Evolutionary conservation across 108 stramenopile genomes (phyloP), one percentile per base, ranked within the genome.

Genomic region (Skeletonema potamos): DNA sequence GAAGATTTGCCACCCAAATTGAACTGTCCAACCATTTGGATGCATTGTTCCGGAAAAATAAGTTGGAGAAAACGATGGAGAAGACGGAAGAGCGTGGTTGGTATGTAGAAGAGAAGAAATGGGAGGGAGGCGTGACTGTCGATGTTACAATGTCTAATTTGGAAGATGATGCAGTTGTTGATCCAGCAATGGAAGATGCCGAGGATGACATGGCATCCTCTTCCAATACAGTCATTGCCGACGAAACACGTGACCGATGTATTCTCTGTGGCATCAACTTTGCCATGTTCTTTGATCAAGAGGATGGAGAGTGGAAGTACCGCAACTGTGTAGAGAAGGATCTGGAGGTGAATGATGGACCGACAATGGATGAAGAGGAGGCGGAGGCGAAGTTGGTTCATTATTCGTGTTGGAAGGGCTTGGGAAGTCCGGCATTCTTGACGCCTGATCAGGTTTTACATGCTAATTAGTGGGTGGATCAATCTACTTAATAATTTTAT

Each of bases 221-320:
- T 17, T 60, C 62, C 6, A 78, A 76, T 30, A 84, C 88, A 4
- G 67, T 84, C 36, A 74, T 85, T 54, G 93, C 93, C 9, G 93
- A 94, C 61, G 93, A 94, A 72, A 64, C 84, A 6, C 73, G 89
- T 64, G 86, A 89, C 74, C 78, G 85, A 26, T 94, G 93, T 58
- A 83, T 87, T 18, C 78, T 94, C 28, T 94, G 93, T 76, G 93
- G 90, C 2, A 87, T 94, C 61, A 90, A 90, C 59, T 94, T 94
- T 64, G 84, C 85, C 58, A 94, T 94, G 93, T 81, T 86, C 48
- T 94, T 94, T 54, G 93, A 94, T 82, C 91, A 94, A 64, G 93
- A 94, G 26, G 90, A 94, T 66, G 93, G 93, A 8, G 86, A 89
- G 33, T 94, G 85, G 85, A 94, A 89, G 71, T 94, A 94, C 62